A percentile compares a stretch with the other conserved stretches of the same genome.
These are phyloP conservation scores for Paracoccidioides brasiliensis DNA, from an alignment of 2,329 filamentous ascomycete genomes.

Conservation along the genomic window DNA sequence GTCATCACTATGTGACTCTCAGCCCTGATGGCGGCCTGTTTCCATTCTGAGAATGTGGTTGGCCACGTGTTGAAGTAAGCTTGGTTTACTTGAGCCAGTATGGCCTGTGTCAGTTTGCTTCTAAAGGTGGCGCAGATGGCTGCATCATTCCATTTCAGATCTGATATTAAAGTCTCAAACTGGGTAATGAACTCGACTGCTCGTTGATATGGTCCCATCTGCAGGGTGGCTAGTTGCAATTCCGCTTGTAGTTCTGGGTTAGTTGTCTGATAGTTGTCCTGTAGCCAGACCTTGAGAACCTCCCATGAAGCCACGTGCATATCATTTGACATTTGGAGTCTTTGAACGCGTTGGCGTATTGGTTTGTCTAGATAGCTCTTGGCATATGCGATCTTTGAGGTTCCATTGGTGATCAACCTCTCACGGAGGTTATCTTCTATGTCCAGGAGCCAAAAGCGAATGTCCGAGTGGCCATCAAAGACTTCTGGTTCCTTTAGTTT, in stretches of 20 bases:
- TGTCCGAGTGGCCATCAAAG: too few relatives aligned
- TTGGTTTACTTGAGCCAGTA: neutral
- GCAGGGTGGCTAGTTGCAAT: neutral
- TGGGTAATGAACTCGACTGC: neutral
- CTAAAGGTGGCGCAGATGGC: neutral
- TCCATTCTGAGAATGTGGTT: neutral
- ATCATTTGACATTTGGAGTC: neutral
- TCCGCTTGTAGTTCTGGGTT: neutral
- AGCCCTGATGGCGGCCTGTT: neutral
- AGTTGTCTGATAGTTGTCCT: neutral
- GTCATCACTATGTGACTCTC: neutral
- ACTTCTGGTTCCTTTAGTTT: too few relatives aligned
- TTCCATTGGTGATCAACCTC: too few relatives aligned
- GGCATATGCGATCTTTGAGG: too few relatives aligned
- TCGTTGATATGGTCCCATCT: neutral
- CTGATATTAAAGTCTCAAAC: neutral
- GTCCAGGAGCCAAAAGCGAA: too few relatives aligned
- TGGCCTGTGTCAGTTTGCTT: neutral
- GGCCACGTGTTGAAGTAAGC: neutral
- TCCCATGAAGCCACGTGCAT: neutral
- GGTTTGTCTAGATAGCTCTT: neutral
- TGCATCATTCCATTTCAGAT: neutral
- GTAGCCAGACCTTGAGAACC: neutral
- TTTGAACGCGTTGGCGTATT: neutral
- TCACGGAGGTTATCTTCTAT: too few relatives aligned